Evolutionary conservation across 495 filamentous ascomycete species (phyloP), one percentile per base, ranked within the genome.

Genomic region (Ramalina intermedia): DNA sequence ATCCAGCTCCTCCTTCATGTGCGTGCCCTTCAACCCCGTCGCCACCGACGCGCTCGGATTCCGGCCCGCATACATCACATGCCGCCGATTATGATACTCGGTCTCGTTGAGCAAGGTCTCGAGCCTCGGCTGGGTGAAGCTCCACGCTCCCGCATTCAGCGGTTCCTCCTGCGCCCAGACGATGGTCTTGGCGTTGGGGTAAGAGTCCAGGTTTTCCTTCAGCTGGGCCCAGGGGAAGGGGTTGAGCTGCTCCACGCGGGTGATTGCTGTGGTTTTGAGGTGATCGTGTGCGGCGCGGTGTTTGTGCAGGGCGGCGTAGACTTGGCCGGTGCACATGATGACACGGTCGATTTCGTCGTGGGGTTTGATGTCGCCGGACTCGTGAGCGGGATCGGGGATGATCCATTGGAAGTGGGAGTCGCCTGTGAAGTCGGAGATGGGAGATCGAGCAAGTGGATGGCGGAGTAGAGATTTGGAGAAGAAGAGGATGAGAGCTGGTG

Each of bases 201-300:
- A 98, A 68, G 67, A 76, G 70, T 98, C 88, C 27, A 98, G 73
- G 73, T 96, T 96, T 63, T 96, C 89, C 66, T 82, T 81, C 40
- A 98, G 79, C 70, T 90, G 85, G 55, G 85, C 82, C 90, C 91
- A 98, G 5, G 91, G 91, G 87, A 98, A 98, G 58, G 91, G 91
- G 68, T 96, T 84, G 26, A 98, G 78, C 71, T 98, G 91, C 71
- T 98, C 91, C 57, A 98, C 79, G 60, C 91, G 87, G 40, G 86
- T 93, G 67, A 98, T 83, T 63, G 87, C 91, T 18, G 87, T 81
- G 65, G 94, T 79, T 62, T 86, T 85, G 64, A 94, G 73, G 49
- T 82, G 76, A 6, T 27, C 26, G 58, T 91, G 79, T 56, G 81
- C 69, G 54, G 84, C 79, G 59, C 93, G 91, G 73, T 95, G 76